These are phyloP conservation scores for Leccinum arenicola DNA, from an alignment of 768 basidiomycete species.

Conservation along the genomic window DNA sequence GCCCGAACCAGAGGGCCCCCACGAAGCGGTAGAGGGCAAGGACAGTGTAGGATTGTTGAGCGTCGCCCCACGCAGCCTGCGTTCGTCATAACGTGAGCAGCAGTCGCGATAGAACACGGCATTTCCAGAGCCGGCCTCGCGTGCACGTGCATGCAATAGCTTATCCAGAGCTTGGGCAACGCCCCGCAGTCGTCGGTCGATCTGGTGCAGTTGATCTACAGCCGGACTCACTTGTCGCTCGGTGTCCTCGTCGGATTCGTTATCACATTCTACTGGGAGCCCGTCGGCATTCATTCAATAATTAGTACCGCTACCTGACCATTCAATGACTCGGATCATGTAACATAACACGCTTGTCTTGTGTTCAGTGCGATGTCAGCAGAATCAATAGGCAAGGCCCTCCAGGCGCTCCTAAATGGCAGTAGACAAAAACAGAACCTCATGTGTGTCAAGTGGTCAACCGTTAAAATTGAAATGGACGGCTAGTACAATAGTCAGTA, in stretches of 20 bases:
- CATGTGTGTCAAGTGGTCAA: too few relatives aligned
- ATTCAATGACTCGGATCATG: too few relatives aligned
- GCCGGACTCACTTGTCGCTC: constrained; percentile 60
- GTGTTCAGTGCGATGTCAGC: too few relatives aligned
- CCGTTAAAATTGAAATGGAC: too few relatives aligned
- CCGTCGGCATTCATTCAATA: constrained; percentile 28
- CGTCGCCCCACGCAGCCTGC: constrained; percentile 50
- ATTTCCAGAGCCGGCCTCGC: constrained; percentile 48
- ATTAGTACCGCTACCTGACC: too few relatives aligned
- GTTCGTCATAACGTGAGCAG: constrained; percentile 32
- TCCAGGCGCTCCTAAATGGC: too few relatives aligned
- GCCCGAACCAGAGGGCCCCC: constrained; percentile 49
- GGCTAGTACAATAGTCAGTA: too few relatives aligned
- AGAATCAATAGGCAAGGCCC: too few relatives aligned
- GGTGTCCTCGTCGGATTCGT: constrained; percentile 34
- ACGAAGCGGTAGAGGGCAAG: constrained; percentile 59
- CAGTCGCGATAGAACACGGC: constrained; percentile 27
- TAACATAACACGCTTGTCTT: too few relatives aligned
- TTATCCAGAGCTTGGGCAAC: constrained; percentile 60
- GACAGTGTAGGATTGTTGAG: constrained; percentile 58
- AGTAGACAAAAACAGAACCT: too few relatives aligned
- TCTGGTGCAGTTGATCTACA: constrained; percentile 48
- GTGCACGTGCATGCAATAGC: constrained; percentile 51
- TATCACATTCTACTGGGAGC: constrained; percentile 41
- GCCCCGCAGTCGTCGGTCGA: constrained; percentile 63